Base-by-base conservation (phyloP, 352 stramenopile species). In the Globisporangium polare region DNA sequence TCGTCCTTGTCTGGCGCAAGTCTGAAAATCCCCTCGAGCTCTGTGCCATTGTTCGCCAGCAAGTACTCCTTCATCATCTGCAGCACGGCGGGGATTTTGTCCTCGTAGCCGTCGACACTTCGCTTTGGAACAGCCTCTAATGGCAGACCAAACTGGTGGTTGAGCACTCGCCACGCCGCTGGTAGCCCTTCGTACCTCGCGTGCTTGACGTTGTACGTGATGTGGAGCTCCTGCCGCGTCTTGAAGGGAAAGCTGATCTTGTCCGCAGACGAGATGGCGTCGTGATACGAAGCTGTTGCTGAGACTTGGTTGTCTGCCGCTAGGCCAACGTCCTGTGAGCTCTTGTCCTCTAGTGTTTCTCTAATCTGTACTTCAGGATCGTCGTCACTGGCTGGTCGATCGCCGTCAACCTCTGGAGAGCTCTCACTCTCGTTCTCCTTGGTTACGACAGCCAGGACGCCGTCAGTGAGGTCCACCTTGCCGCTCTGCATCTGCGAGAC, bases 151-250 rank as follows among this genome's bases (percentile, higher is more conserved):
- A 94, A 95, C 47, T 92, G 82, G 35, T 86, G 77, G 55, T 94
- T 92, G 6, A 90, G 54, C 4, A 69, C 57, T 10, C 73, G 59
- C 86, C 86, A 95, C 10, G 71, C 82, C 18, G 65, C 69, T 0
- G 86, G 86, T 0, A 94, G 61, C 5, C 86, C 86, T 68, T 93
- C 86, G 53, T 88, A 93, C n/a, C 83, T 74, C 20, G 81, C 79
- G 10, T 73, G 55, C 29, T 86, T 73, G 2, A 65, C 64, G 60
- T 95, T 88, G 59, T 91, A 95, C 1, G 75, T 89, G 2, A 94
- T 82, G 58, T 95, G 84, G 0, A 91, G 63, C 31, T 88, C 80
- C 57, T 86, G 83, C 0, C 73, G 69, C 5, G 66, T 83, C 47
- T 87, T 87, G 68, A 87, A 91, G 1, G 81, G 81, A 35, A 77